phyloP scores from a whole-genome alignment of 352 stramenopile species.

The Phytophthora pluvialis region DNA sequence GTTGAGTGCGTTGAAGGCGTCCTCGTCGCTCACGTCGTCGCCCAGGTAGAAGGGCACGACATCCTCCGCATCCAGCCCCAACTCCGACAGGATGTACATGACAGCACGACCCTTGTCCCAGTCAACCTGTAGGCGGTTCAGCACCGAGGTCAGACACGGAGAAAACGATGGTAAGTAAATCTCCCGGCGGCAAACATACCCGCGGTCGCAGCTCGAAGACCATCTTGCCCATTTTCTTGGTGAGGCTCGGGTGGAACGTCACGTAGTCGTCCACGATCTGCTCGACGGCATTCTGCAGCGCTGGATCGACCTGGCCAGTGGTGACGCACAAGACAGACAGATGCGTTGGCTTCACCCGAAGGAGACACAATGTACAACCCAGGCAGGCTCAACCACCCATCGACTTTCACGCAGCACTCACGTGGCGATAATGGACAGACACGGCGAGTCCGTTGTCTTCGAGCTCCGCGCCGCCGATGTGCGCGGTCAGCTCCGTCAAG shows the following conservation, averaged over 20 bases:
- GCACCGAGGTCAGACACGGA: constrained; percentile 1
- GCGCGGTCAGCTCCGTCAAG: constrained; percentile 43
- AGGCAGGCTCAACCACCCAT: constrained; percentile 15
- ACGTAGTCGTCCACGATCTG: constrained; percentile 89
- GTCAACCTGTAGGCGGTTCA: constrained; percentile 46
- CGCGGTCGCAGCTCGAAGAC: constrained; percentile 78
- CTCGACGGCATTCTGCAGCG: constrained; percentile 70
- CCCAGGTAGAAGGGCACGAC: constrained; percentile 86
- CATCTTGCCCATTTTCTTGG: constrained; percentile 79
- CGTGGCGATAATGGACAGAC: constrained; percentile 82
- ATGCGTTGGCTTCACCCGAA: constrained; percentile 20
- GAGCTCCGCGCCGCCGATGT: constrained; percentile 62
- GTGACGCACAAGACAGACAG: constrained; percentile 26
- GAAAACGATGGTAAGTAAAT: neutral
- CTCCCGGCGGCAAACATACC: constrained; percentile 14
- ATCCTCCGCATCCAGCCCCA: constrained; percentile 66
- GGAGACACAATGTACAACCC: constrained; percentile 14
- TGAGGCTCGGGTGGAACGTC: constrained; percentile 45
- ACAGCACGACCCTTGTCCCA: constrained; percentile 87
- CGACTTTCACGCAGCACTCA: constrained; percentile 30
- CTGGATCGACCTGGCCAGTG: constrained; percentile 42
- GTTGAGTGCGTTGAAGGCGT: constrained; percentile 67
- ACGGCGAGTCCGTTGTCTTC: constrained; percentile 84
- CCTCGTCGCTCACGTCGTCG: constrained; percentile 84
- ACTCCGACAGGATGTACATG: constrained; percentile 72